Conservation (phyloP, 2,329 filamentous ascomycete genomes). For the Septoria linicola region DNA sequence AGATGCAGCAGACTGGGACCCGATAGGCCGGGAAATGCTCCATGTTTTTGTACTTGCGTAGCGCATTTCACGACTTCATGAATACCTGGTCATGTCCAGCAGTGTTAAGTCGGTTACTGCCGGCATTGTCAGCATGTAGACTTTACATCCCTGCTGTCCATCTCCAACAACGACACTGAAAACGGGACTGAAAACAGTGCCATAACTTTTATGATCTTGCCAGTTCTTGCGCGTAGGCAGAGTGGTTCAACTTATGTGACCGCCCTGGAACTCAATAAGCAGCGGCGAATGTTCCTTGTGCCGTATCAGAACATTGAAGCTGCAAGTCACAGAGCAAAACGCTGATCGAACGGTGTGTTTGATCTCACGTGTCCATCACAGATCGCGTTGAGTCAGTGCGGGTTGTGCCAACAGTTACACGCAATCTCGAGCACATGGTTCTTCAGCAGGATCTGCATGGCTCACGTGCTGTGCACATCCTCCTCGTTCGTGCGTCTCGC, state of each 20-base stretch:
- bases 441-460: background rate
- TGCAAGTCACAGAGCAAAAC: too few relatives aligned
- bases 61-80: constrained; percentile 12
- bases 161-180: background rate
- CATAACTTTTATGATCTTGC: too few relatives aligned
- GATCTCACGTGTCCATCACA: constrained; percentile 14
- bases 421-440: constrained; percentile 17
- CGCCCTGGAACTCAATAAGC: too few relatives aligned
- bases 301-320: too few relatives aligned
- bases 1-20: constrained; percentile 22
- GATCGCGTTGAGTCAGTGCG: constrained; percentile 20
- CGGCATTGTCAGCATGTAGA: constrained; percentile 11
- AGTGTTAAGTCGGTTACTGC: constrained; percentile 10
- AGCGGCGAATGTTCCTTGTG: too few relatives aligned
- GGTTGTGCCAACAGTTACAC: constrained; percentile 4
- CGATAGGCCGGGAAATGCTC: constrained; percentile 17
- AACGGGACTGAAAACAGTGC: too few relatives aligned
- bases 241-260: too few relatives aligned
- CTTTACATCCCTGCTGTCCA: background rate
- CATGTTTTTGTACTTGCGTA: constrained; percentile 6
- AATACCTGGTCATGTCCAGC: constrained; percentile 15
- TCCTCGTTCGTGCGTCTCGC: constrained; percentile 10
- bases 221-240: too few relatives aligned
- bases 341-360: background rate
- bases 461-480: constrained; percentile 5